A percentile compares a stretch with the other conserved stretches of the same genome.
Evolutionary conservation across 179 eudicot species (phyloP).

Genomic region (Pouteria campechiana): DNA sequence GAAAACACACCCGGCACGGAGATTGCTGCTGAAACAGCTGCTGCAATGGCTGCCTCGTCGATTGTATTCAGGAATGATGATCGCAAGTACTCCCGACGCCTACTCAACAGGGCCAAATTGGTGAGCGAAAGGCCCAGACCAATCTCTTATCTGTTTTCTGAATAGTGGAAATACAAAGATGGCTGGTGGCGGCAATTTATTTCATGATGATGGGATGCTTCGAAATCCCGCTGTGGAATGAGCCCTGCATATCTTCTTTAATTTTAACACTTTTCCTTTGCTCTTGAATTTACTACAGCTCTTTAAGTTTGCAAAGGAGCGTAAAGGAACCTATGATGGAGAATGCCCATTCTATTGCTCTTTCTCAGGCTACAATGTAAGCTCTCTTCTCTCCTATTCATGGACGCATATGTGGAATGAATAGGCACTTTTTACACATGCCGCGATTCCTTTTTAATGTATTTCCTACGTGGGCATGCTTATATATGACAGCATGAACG

Average conservation of each 20-base stretch:
- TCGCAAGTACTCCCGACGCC: slow-evolving; percentile 31
- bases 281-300: slow-evolving; percentile 36
- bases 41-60: slow-evolving; percentile 78
- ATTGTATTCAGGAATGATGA: slow-evolving; percentile 48
- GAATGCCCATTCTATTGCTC: slow-evolving; percentile 96
- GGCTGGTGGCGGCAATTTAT: too few relatives aligned
- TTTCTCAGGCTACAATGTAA: slow-evolving; percentile 67
- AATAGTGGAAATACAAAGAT: too few relatives aligned
- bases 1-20: slow-evolving; percentile 57
- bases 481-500: too few relatives aligned
- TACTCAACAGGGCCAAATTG: slow-evolving; percentile 51
- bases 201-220: too few relatives aligned
- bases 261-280: background rate
- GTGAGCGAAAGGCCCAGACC: too few relatives aligned
- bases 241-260: too few relatives aligned
- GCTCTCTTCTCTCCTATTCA: background rate
- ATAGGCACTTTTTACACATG: too few relatives aligned
- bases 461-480: too few relatives aligned
- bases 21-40: slow-evolving; percentile 86
- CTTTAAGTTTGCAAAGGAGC: slow-evolving; percentile 45
- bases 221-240: too few relatives aligned
- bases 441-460: too few relatives aligned
- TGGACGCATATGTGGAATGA: background rate
- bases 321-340: slow-evolving; percentile 65
- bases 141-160: too few relatives aligned